Conservation (phyloP, 495 filamentous ascomycete species). For the Lophiotrema nucula region DNA sequence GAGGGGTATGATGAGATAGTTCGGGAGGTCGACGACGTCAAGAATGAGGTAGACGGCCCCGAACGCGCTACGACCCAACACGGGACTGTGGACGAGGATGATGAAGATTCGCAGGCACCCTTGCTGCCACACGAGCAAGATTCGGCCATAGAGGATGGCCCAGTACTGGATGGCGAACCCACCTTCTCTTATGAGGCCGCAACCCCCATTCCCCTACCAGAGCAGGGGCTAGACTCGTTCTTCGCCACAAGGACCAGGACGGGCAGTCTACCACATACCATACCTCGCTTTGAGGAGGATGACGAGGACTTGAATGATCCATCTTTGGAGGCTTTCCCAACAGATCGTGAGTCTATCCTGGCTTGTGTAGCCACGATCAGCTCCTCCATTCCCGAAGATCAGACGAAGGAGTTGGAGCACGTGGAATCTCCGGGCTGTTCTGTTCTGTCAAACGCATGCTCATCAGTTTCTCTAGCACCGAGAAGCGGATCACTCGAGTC, state of each 20-base stretch:
- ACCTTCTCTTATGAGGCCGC: constrained; percentile 9
- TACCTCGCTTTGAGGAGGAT: constrained; percentile 20
- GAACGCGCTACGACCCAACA: constrained; percentile 3
- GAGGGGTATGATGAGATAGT: no score
- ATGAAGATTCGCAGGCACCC: background rate
- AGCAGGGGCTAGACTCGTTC: background rate
- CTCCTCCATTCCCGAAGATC: constrained; percentile 9
- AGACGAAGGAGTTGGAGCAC: background rate
- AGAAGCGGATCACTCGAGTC: background rate
- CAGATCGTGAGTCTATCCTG: constrained; percentile 15
- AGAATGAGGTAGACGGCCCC: background rate
- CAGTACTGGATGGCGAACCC: background rate
- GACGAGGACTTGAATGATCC: constrained; percentile 31
- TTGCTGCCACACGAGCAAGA: constrained; percentile 15
- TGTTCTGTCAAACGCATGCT: constrained; percentile 9
- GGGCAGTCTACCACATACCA: constrained; percentile 2
- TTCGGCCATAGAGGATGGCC: background rate
- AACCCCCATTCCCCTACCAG: background rate
- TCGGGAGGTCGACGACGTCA: no score
- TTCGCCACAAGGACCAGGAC: background rate
- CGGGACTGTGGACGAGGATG: background rate
- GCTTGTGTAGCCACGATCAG: constrained; percentile 16
- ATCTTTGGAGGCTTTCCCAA: constrained; percentile 20
- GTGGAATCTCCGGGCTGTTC: constrained; percentile 5
- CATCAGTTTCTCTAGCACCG: constrained; percentile 7